Evolutionary conservation across 139 green algal species (phyloP).

Genomic region (Chlamydomonas eustigma): DNA sequence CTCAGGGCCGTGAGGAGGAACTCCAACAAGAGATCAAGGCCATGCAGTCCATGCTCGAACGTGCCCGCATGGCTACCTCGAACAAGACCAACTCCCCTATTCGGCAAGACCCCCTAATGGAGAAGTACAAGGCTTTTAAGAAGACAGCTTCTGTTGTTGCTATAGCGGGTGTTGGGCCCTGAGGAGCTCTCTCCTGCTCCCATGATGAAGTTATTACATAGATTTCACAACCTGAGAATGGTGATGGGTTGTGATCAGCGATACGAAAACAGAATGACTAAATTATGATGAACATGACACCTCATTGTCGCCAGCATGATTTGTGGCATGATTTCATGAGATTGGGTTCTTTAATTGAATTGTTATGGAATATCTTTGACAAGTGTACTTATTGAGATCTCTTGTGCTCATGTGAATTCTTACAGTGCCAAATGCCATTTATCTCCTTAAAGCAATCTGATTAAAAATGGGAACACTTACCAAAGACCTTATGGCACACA

Average conservation of each 20-base stretch:
- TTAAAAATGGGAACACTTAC: too few relatives aligned
- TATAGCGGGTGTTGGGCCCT: background rate
- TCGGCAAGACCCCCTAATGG: background rate
- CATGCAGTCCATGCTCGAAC: constrained; percentile 35
- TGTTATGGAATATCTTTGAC: too few relatives aligned
- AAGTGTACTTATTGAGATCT: too few relatives aligned
- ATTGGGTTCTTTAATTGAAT: too few relatives aligned
- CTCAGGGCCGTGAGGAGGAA: constrained; percentile 27
- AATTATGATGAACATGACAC: background rate
- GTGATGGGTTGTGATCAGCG: background rate
- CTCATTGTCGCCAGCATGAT: too few relatives aligned
- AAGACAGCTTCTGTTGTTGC: background rate
- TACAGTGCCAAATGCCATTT: too few relatives aligned
- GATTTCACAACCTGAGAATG: background rate
- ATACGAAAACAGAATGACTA: background rate
- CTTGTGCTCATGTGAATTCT: too few relatives aligned
- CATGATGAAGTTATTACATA: background rate
- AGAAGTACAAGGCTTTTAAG: background rate
- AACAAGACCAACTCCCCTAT: background rate
- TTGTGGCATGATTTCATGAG: too few relatives aligned
- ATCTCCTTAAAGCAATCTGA: too few relatives aligned
- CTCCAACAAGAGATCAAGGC: constrained; percentile 35
- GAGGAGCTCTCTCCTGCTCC: background rate
- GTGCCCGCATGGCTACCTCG: constrained; percentile 19
- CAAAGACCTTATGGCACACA: too few relatives aligned